These are phyloP conservation scores for Elymus sibiricus DNA, from an alignment of 176 grass and related monocot species.

Conservation along the genomic window DNA sequence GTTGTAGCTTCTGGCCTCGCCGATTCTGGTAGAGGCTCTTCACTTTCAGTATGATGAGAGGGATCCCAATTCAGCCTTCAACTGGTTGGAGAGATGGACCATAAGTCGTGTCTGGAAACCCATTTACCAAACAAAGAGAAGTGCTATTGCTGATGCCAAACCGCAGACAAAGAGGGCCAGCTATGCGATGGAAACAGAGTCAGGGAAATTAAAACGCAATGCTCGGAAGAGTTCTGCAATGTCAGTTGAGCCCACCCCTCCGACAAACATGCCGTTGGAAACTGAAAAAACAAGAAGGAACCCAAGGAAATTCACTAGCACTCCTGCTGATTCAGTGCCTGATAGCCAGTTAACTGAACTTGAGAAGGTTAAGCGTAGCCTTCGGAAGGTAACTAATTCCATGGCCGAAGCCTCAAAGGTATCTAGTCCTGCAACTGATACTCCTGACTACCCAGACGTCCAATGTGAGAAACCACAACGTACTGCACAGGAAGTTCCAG, in stretches of 20 bases:
- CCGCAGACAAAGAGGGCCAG: slow-evolving; percentile 45
- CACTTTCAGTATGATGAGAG: slow-evolving; percentile 75
- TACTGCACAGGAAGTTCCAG: slow-evolving; percentile 34
- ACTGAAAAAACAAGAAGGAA: slow-evolving; percentile 66
- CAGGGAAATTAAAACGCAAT: slow-evolving; percentile 73
- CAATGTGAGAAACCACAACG: slow-evolving; percentile 40
- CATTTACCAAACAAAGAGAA: slow-evolving; percentile 53
- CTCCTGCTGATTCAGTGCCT: slow-evolving; percentile 50
- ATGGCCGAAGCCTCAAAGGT: slow-evolving; percentile 56
- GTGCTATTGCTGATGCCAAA: slow-evolving; percentile 52
- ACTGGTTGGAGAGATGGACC: slow-evolving; percentile 90
- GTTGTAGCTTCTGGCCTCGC: slow-evolving; percentile 66
- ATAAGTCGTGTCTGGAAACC: slow-evolving; percentile 53
- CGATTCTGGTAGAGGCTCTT: slow-evolving; percentile 55
- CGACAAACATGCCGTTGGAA: slow-evolving; percentile 39
- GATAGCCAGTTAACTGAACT: slow-evolving; percentile 77
- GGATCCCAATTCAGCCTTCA: slow-evolving; percentile 84
- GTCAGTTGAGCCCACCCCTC: slow-evolving; percentile 37
- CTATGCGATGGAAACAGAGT: slow-evolving; percentile 86
- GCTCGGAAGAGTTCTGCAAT: slow-evolving; percentile 46
- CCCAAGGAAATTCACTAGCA: slow-evolving; percentile 43
- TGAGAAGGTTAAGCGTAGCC: slow-evolving; percentile 87
- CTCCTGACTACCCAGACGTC: slow-evolving; percentile 34
- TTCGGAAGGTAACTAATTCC: slow-evolving; percentile 89
- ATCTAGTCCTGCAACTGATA: slow-evolving; percentile 44